Evolutionary conservation across 2,329 filamentous ascomycete genomes (phyloP).

Genomic region (Colletotrichum coccodes): DNA sequence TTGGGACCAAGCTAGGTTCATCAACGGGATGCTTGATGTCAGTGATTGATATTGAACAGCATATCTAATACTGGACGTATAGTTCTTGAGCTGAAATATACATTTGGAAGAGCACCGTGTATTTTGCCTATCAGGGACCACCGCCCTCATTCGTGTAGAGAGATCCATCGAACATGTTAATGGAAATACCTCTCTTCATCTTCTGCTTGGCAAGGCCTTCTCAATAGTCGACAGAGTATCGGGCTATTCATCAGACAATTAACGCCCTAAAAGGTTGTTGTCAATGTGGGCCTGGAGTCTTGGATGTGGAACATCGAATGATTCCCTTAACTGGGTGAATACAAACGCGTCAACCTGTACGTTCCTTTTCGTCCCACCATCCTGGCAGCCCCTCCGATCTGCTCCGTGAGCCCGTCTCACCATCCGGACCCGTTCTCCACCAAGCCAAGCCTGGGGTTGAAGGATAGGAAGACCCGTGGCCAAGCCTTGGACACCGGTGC

Average conservation of each 20-base stretch:
- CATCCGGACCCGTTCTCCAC: neutral
- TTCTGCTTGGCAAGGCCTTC: too few relatives aligned
- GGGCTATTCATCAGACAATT: neutral
- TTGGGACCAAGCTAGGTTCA: too few relatives aligned
- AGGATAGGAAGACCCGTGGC: neutral
- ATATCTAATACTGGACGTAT: too few relatives aligned
- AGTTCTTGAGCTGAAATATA: too few relatives aligned
- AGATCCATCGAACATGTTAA: neutral
- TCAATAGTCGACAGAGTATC: too few relatives aligned
- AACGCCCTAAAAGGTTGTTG: neutral
- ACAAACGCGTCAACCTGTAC: neutral
- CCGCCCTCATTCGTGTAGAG: too few relatives aligned
- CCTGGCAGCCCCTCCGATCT: neutral
- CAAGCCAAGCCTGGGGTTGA: conserved; percentile 13
- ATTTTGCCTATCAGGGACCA: too few relatives aligned
- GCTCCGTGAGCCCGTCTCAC: neutral
- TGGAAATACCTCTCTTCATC: neutral
- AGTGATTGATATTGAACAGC: too few relatives aligned
- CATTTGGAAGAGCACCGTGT: too few relatives aligned
- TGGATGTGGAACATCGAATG: neutral
- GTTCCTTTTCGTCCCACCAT: neutral
- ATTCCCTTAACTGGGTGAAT: neutral
- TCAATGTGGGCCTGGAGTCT: neutral
- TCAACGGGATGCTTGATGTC: too few relatives aligned
- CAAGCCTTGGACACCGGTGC: neutral